Conservation (phyloP, 352 stramenopile species). For the Thraustotheca clavata region DNA sequence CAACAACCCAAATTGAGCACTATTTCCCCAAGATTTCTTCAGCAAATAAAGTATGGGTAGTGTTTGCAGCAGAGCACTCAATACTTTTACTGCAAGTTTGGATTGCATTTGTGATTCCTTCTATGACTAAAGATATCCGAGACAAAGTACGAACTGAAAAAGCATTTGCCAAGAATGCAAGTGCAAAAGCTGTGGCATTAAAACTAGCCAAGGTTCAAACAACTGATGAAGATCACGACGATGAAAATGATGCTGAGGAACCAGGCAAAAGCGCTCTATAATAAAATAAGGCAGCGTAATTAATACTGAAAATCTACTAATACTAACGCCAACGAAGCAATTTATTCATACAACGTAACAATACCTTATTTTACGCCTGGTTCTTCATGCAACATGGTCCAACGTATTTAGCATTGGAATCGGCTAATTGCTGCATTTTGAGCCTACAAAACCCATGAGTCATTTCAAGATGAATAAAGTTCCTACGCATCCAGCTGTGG, state of each 20-base stretch:
- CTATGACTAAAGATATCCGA: slow-evolving; percentile 43
- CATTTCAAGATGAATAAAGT: neutral
- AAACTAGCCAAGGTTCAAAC: slow-evolving; percentile 6
- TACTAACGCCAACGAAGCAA: no score
- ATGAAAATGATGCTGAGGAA: neutral
- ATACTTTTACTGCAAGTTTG: slow-evolving; percentile 57
- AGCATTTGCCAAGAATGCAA: slow-evolving; percentile 61
- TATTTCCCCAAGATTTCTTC: slow-evolving; percentile 28
- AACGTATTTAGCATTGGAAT: slow-evolving; percentile 80
- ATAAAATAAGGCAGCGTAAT: no score
- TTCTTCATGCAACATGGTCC: slow-evolving; percentile 50
- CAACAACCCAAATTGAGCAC: slow-evolving; percentile 56
- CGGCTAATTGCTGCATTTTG: slow-evolving; percentile 43
- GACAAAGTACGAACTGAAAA: slow-evolving; percentile 42
- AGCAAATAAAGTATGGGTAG: slow-evolving; percentile 62
- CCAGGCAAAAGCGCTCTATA: slow-evolving; percentile 1
- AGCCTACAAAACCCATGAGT: slow-evolving; percentile 25
- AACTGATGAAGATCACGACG: neutral
- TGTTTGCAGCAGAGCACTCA: slow-evolving; percentile 64
- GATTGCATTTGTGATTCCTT: slow-evolving; percentile 47
- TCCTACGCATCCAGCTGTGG: slow-evolving; percentile 54
- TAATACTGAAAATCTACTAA: no score
- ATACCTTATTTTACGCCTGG: no score
- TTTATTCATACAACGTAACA: no score
- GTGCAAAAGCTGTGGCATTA: slow-evolving; percentile 46